These are phyloP conservation scores for Aquilaria sinensis DNA, from an alignment of 345 rosid genomes.

Conservation along the genomic window DNA sequence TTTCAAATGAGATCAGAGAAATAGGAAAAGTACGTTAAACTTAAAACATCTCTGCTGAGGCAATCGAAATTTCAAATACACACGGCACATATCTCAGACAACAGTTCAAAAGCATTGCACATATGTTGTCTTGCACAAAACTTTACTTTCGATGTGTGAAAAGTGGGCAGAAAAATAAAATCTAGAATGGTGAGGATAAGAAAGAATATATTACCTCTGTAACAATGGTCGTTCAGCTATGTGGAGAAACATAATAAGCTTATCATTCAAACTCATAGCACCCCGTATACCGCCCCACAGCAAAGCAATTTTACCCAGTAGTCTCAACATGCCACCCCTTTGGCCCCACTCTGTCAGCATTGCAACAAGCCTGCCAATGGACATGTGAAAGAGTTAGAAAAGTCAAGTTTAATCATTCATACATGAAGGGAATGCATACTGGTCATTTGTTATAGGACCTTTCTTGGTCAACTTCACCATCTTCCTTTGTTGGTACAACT, in stretches of 20 bases:
- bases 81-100: neutral
- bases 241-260: slow-evolving; percentile 65
- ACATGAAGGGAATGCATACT: neutral
- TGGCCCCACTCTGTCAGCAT: slow-evolving; percentile 87
- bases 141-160: neutral
- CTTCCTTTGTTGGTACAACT: slow-evolving; percentile 88
- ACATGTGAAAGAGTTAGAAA: slow-evolving; percentile 13
- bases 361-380: slow-evolving; percentile 63
- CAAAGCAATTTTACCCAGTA: slow-evolving; percentile 90
- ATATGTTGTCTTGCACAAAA: neutral
- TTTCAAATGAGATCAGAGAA: too few relatives aligned
- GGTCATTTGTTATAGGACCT: slow-evolving; percentile 38
- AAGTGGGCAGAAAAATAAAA: neutral
- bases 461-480: slow-evolving; percentile 91
- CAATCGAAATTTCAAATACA: neutral
- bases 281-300: slow-evolving; percentile 99
- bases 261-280: slow-evolving; percentile 87
- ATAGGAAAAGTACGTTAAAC: too few relatives aligned
- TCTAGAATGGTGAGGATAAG: neutral
- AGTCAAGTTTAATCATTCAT: neutral
- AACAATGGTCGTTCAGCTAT: slow-evolving; percentile 73
- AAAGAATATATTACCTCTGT: slow-evolving; percentile 54
- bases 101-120: neutral
- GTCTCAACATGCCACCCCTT: slow-evolving; percentile 81
- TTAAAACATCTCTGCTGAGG: too few relatives aligned